Conservation (phyloP, 345 rosid genomes). For the Moricandia moricandioides region DNA sequence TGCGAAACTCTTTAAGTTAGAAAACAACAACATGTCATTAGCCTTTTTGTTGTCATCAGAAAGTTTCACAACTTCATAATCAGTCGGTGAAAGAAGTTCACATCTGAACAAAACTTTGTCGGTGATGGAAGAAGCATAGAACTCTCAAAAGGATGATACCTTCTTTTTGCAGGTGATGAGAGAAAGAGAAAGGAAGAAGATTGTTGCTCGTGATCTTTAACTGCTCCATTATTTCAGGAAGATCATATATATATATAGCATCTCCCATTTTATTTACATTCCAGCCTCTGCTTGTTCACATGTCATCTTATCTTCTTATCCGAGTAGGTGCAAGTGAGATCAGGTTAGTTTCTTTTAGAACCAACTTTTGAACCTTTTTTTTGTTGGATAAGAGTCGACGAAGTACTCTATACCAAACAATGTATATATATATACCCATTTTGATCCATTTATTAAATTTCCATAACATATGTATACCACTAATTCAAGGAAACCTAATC, state of each 20-base stretch:
- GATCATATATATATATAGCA: neutral
- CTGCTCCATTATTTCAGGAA: constrained; percentile 7
- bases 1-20: neutral
- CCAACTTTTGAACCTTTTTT: neutral
- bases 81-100: neutral
- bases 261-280: neutral
- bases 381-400: constrained; percentile 5
- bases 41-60: neutral
- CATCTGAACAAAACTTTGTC: constrained; percentile 13
- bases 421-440: too few relatives aligned
- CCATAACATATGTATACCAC: neutral
- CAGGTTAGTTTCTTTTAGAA: constrained; percentile 19
- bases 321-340: constrained; percentile 29
- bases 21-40: constrained; percentile 9
- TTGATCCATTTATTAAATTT: too few relatives aligned
- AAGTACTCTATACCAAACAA: neutral
- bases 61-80: neutral
- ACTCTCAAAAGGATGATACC: constrained; percentile 10
- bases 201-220: neutral
- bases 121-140: constrained; percentile 19
- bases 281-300: neutral
- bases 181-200: constrained; percentile 10
- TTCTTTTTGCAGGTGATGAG: constrained; percentile 14
- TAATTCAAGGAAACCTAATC: neutral
- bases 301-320: constrained; percentile 24